Percentiles rank a stretch among this genome's conserved stretches.
Evolutionary conservation across 148 eudicot genomes (phyloP).

Genomic region (Rhododendron henanense): DNA sequence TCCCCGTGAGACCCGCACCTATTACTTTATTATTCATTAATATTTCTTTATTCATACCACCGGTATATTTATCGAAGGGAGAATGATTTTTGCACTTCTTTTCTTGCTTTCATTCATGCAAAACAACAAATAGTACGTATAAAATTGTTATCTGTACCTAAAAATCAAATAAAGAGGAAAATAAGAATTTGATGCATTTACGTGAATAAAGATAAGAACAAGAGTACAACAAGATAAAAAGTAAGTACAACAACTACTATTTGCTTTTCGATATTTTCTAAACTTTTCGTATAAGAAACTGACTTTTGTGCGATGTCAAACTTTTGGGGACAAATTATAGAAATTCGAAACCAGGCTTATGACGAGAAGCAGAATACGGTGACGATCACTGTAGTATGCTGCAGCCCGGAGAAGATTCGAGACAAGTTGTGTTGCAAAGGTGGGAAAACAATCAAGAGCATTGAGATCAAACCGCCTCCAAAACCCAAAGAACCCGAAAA

Average conservation of each 20-base stretch:
- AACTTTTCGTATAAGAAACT: not conserved
- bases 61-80: not conserved
- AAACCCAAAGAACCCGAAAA: slow-evolving; percentile 24
- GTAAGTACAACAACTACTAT: not conserved
- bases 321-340: slow-evolving; percentile 37
- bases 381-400: slow-evolving; percentile 66
- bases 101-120: not conserved
- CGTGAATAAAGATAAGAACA: not conserved
- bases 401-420: slow-evolving; percentile 76
- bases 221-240: not conserved
- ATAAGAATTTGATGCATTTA: not conserved
- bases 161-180: not conserved
- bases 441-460: slow-evolving; percentile 54
- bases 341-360: slow-evolving; percentile 66
- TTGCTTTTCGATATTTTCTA: not conserved
- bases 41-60: not conserved
- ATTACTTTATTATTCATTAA: no score
- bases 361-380: slow-evolving; percentile 72
- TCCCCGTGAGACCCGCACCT: slow-evolving; percentile 54
- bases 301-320: not conserved
- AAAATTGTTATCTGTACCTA: not conserved
- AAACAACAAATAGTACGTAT: not conserved
- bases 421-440: slow-evolving; percentile 73
- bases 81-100: not conserved
- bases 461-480: slow-evolving; percentile 39